phyloP scores from a whole-genome alignment of 2,329 filamentous ascomycete genomes.

The Xylariaceae sp. region DNA sequence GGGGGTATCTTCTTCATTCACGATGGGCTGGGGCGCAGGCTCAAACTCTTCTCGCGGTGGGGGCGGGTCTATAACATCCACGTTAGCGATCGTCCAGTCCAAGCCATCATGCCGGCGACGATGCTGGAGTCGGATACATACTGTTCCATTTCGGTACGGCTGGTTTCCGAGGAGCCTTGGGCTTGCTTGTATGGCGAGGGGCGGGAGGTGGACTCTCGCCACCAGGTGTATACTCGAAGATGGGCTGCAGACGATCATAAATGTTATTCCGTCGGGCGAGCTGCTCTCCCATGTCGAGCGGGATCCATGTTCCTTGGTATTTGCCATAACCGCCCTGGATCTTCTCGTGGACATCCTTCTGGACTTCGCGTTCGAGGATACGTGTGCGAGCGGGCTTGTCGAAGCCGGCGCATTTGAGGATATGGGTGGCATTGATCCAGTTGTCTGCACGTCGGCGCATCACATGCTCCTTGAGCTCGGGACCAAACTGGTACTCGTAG shows the following conservation, averaged over 20 bases:
- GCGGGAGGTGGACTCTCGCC: constrained; percentile 87
- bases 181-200: constrained; percentile 85
- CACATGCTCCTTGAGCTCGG: constrained; percentile 76
- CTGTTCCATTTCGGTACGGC: constrained; percentile 57
- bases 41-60: constrained; percentile 58
- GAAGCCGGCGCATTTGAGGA: constrained; percentile 92
- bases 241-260: constrained; percentile 73
- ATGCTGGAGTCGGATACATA: constrained; percentile 20
- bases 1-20: constrained; percentile 73
- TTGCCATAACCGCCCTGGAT: constrained; percentile 98
- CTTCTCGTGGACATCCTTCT: constrained; percentile 95
- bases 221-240: constrained; percentile 85
- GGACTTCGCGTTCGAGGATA: constrained; percentile 92
- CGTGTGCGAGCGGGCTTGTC: constrained; percentile 94
- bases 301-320: constrained; percentile 99
- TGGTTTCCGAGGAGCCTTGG: constrained; percentile 67
- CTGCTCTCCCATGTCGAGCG: constrained; percentile 70
- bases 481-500: constrained; percentile 84
- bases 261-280: constrained; percentile 85
- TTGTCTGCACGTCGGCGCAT: constrained; percentile 92
- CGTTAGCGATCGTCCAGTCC: constrained; percentile 16
- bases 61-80: constrained; percentile 32
- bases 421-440: constrained; percentile 99
- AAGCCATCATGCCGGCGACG: not conserved
- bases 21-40: constrained; percentile 53